Percentiles rank a stretch among this genome's conserved stretches.
Conservation (phyloP, 805 yeast species). For the Candida nanaspora region DNA sequence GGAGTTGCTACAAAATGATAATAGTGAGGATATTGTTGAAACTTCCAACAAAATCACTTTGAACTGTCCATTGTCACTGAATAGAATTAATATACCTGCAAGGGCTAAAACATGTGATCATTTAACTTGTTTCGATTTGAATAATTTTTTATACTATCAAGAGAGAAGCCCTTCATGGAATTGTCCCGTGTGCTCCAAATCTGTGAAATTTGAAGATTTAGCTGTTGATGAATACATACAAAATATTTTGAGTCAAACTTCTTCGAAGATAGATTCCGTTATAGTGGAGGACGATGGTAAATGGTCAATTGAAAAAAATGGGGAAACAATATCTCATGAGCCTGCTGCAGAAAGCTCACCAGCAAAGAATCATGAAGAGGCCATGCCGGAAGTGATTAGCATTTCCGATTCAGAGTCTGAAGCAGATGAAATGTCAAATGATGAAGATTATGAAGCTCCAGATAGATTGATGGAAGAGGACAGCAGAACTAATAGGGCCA, state of each 20-base stretch:
- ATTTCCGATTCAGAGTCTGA: conserved; percentile 15
- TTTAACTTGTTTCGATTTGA: conserved; percentile 82
- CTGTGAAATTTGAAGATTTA: conserved; percentile 47
- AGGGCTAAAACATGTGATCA: conserved; percentile 70
- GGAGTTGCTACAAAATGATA: conserved; percentile 26
- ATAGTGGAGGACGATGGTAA: conserved; percentile 64
- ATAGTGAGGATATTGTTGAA: conserved; percentile 67
- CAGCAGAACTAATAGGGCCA: no score
- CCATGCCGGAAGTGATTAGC: conserved; percentile 5
- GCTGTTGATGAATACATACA: conserved; percentile 68
- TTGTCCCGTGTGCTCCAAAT: conserved; percentile 74
- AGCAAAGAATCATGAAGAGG: no score
- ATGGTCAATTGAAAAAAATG: conserved; percentile 43
- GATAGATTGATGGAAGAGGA: no score
- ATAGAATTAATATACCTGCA: conserved; percentile 64
- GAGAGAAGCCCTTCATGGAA: conserved; percentile 76
- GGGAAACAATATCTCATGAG: background rate
- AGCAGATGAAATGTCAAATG: conserved; percentile 1
- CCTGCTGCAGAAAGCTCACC: background rate
- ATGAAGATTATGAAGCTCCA: no score
- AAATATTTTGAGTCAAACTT: conserved; percentile 50
- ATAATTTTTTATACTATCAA: conserved; percentile 67
- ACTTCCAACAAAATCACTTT: conserved; percentile 60
- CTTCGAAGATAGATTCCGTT: conserved; percentile 54
- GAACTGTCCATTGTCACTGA: conserved; percentile 72